Evolutionary conservation across 192 early-diverging fungal species (phyloP), one percentile per base, ranked within the genome.

Genomic region (Rhizoclosmatium globosum): DNA sequence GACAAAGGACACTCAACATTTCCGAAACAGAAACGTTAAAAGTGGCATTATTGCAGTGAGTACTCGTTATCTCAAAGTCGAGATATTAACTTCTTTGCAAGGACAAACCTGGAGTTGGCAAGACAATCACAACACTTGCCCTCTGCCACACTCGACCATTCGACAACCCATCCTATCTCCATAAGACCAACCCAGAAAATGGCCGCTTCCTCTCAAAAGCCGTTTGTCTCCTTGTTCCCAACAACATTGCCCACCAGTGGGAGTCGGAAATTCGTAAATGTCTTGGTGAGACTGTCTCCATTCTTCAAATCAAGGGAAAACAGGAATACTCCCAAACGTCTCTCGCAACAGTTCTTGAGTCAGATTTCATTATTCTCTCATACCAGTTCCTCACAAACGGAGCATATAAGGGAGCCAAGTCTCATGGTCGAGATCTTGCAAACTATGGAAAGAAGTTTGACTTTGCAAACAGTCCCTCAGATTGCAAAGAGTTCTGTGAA

Each of bases 101-200:
- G 71, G 71, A 73, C 71, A 73, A 73, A 59, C 71, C 71, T 42
- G 71, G 71, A 19, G 62, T 73, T 17, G 71, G 71, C 47, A 73
- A 73, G 31, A 73, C 71, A 9, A 73, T 73, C 62, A 73, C 71
- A 13, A 61, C 71, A 3, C 31, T 11, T 73, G 3, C 71, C 11
- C 71, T 73, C 41, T 73, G 71, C 43, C 71, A 73, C 13, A 64
- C 71, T 0, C 71, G 71, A 2, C 71, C 71, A 2, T 73, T 73
- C 17, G 58, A 60, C 4, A 13, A 39, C 15, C 71, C 71, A 60
- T 17, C 64, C 7, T 68, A 45, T 43, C 66, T 68, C 66, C 13
- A 46, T 68, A 45, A 31, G 7, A 46, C 45, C 41, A 45, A 41
- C 4, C 9, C 53, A 9, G 9, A 9, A 7, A 23, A 64, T 64